A percentile compares a stretch with the other conserved stretches of the same genome.
These are phyloP conservation scores for Eimeria acervulina DNA, from an alignment of 169 alveolate genomes.

Conservation along the genomic window DNA sequence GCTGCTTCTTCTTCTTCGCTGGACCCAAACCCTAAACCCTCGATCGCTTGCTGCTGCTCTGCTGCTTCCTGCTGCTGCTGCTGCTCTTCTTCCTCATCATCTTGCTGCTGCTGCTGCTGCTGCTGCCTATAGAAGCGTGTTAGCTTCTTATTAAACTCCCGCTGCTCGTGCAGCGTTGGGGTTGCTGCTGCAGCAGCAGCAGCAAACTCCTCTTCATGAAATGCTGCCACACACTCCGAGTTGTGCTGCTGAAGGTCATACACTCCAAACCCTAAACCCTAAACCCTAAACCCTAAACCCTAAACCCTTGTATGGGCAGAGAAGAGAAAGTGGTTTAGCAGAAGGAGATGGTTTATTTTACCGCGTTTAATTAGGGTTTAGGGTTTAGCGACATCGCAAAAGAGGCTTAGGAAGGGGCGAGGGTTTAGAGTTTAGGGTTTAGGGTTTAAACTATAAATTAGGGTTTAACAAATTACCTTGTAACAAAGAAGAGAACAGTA, in stretches of 20 bases:
- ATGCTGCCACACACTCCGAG: neutral
- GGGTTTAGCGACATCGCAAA: too few species aligned
- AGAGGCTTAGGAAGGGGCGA: neutral
- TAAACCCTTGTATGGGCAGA: too few species aligned
- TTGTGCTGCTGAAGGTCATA: neutral
- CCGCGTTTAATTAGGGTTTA: too few species aligned
- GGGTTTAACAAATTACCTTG: neutral
- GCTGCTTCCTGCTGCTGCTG: conserved; percentile 36
- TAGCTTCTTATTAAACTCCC: neutral
- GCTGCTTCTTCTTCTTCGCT: neutral
- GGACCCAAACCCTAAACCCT: conserved; percentile 12
- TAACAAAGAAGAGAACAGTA: conserved; percentile 41
- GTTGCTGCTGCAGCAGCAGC: conserved; percentile 28
- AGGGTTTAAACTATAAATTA: neutral
- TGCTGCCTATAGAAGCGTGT: neutral
- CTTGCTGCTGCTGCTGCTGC: conserved; percentile 10
- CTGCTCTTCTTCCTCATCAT: neutral
- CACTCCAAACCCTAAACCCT: neutral
- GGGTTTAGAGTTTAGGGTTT: conserved; percentile 14
- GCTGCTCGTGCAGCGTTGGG: conserved; percentile 23
- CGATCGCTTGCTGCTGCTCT: neutral
- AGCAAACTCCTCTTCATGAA: neutral
- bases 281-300: neutral
- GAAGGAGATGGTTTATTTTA: too few species aligned
- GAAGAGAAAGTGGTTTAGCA: too few species aligned